Percentiles rank a stretch among this genome's conserved stretches.
Evolutionary conservation across 768 basidiomycete genomes (phyloP).

Genomic region (Hydnum rufescens): DNA sequence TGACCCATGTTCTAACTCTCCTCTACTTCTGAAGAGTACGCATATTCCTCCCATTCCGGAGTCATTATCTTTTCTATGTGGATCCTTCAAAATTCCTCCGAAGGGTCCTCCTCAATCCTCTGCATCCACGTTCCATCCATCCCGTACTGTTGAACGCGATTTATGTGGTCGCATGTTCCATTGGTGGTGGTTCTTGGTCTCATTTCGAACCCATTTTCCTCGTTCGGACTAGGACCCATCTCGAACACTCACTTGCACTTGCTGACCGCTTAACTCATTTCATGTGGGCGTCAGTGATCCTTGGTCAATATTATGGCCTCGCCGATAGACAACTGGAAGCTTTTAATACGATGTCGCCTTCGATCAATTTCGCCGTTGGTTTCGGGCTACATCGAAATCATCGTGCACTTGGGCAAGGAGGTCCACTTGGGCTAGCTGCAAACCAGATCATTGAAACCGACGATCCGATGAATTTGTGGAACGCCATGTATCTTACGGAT

Average conservation of each 20-base stretch:
- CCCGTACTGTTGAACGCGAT: conserved; percentile 10
- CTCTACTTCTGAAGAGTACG: neutral
- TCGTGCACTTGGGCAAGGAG: too few species aligned
- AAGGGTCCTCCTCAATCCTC: neutral
- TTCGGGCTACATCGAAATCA: neutral
- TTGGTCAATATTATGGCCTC: conserved; percentile 5
- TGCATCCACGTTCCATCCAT: conserved; percentile 1
- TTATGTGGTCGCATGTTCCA: conserved; percentile 6
- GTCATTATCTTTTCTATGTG: neutral
- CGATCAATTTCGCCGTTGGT: neutral
- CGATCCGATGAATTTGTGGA: too few species aligned
- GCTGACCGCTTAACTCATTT: conserved; percentile 8
- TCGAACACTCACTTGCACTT: conserved; percentile 3
- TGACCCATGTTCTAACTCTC: neutral
- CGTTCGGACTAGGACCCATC: neutral
- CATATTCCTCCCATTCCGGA: neutral
- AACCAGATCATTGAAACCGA: too few species aligned
- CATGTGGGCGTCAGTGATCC: conserved; percentile 4
- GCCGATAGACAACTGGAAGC: conserved; percentile 7
- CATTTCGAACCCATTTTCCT: conserved; percentile 6
- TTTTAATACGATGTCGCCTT: neutral
- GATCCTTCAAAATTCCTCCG: neutral
- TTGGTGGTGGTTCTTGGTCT: neutral
- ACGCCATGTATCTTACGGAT: too few species aligned
- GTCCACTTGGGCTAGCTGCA: too few species aligned